Evolutionary conservation across 306 rosid species (phyloP).

Genomic region (Pyrus pyrifolia): DNA sequence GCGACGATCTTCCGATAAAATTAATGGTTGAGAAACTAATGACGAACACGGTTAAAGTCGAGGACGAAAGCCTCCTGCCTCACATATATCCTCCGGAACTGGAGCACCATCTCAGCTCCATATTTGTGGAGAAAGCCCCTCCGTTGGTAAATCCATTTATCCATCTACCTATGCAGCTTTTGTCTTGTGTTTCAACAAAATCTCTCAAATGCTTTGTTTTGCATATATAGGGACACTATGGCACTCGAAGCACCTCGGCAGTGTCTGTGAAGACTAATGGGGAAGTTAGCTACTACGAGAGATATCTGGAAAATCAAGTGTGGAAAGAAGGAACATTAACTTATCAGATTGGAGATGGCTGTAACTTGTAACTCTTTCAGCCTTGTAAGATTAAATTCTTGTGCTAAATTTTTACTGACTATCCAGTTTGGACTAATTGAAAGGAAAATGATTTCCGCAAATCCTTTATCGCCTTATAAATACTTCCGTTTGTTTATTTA

Average conservation of each 20-base stretch:
- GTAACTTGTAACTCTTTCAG: neutral
- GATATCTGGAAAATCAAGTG: slow-evolving; percentile 31
- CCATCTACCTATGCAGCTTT: neutral
- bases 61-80: slow-evolving; percentile 45
- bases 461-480: no score
- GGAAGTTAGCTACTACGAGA: slow-evolving; percentile 56
- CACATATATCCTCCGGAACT: slow-evolving; percentile 41
- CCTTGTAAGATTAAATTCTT: neutral
- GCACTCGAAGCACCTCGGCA: slow-evolving; percentile 81
- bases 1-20: slow-evolving; percentile 36
- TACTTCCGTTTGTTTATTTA: no score
- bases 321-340: slow-evolving; percentile 53
- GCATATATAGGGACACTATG: slow-evolving; percentile 50
- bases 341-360: slow-evolving; percentile 20
- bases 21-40: slow-evolving; percentile 64
- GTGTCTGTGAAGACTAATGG: slow-evolving; percentile 46
- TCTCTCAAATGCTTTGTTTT: slow-evolving; percentile 6
- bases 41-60: slow-evolving; percentile 55
- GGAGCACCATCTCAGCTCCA: slow-evolving; percentile 48
- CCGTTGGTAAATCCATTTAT: slow-evolving; percentile 32
- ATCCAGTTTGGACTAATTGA: no score
- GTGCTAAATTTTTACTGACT: neutral
- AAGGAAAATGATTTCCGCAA: no score
- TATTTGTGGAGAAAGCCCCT: slow-evolving; percentile 41
- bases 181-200: neutral